Percentiles rank a stretch among this genome's conserved stretches.
These are phyloP conservation scores for Colletotrichum chrysophilum DNA, from an alignment of 2,329 filamentous ascomycete genomes.

Conservation along the genomic window DNA sequence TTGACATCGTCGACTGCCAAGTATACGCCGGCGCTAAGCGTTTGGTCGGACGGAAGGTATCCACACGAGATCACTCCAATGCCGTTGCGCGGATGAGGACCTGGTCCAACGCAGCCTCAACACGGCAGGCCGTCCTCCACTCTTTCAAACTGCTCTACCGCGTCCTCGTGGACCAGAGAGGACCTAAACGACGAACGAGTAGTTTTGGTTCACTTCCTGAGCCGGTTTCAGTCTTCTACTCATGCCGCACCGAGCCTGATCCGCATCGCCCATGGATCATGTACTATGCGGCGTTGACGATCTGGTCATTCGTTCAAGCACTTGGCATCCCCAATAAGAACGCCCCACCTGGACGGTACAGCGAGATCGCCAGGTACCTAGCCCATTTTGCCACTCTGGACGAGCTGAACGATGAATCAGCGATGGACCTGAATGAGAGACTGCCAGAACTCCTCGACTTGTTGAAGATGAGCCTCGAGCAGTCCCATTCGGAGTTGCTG, in stretches of 20 bases:
- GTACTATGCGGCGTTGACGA: constrained; percentile 84
- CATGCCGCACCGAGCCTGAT: constrained; percentile 77
- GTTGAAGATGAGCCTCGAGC: constrained; percentile 45
- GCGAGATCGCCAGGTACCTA: constrained; percentile 46
- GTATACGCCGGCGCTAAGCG: constrained; percentile 83
- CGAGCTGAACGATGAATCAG: constrained; percentile 72
- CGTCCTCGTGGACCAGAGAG: constrained; percentile 68
- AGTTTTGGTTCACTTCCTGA: constrained; percentile 26
- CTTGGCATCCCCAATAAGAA: constrained; percentile 51
- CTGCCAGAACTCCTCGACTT: constrained; percentile 51
- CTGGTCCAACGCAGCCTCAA: constrained; percentile 78
- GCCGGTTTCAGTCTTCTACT: constrained; percentile 61
- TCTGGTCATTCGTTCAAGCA: constrained; percentile 88
- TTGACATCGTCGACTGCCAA: constrained; percentile 88
- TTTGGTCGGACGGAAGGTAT: constrained; percentile 79
- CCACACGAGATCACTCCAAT: constrained; percentile 74
- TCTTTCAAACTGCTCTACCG: constrained; percentile 80
- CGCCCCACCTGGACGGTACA: constrained; percentile 27
- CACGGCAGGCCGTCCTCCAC: constrained; percentile 83
- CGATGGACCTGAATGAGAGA: constrained; percentile 66
- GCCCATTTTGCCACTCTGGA: constrained; percentile 72
- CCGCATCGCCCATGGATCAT: constrained; percentile 90
- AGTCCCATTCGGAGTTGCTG: constrained; percentile 69
- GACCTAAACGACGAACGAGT: constrained; percentile 28
- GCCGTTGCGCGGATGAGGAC: constrained; percentile 77